These are phyloP conservation scores for Aspergillus novofumigatus DNA, from an alignment of 2,329 filamentous ascomycete species.

Conservation along the genomic window DNA sequence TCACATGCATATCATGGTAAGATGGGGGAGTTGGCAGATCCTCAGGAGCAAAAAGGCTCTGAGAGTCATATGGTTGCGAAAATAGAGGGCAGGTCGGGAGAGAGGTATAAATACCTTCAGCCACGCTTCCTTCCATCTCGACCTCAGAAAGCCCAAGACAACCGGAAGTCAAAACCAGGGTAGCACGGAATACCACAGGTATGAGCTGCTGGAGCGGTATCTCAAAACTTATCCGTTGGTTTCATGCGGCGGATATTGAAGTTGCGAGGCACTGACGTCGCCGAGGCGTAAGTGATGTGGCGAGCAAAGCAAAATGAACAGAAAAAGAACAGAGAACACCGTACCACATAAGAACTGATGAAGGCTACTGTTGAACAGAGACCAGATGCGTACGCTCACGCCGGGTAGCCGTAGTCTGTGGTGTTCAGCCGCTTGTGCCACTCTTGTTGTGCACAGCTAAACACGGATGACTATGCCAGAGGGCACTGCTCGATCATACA, in stretches of 20 bases:
- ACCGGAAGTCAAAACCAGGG: neutral
- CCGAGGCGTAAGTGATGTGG: neutral
- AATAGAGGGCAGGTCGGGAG: constrained; percentile 19
- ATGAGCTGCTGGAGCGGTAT: neutral
- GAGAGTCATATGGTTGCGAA: constrained; percentile 10
- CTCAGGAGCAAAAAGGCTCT: constrained; percentile 17
- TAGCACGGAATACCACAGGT: neutral
- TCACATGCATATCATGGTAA: constrained; percentile 22
- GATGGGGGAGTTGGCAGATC: constrained; percentile 16
- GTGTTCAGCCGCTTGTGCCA: neutral
- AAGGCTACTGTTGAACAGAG: neutral
- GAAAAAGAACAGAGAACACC: neutral
- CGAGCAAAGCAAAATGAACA: neutral
- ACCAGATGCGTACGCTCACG: neutral
- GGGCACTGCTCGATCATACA: neutral
- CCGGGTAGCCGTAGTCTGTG: neutral
- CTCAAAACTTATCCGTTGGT: neutral
- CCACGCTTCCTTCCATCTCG: constrained; percentile 23
- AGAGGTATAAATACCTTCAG: constrained; percentile 41
- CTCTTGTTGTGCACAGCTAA: neutral
- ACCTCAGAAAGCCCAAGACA: neutral
- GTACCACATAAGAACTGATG: neutral
- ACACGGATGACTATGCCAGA: neutral
- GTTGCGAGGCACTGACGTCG: neutral
- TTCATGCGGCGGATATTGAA: neutral